These are phyloP conservation scores for Leptographium radiaticola DNA, from an alignment of 2,329 filamentous ascomycete genomes.

Conservation along the genomic window DNA sequence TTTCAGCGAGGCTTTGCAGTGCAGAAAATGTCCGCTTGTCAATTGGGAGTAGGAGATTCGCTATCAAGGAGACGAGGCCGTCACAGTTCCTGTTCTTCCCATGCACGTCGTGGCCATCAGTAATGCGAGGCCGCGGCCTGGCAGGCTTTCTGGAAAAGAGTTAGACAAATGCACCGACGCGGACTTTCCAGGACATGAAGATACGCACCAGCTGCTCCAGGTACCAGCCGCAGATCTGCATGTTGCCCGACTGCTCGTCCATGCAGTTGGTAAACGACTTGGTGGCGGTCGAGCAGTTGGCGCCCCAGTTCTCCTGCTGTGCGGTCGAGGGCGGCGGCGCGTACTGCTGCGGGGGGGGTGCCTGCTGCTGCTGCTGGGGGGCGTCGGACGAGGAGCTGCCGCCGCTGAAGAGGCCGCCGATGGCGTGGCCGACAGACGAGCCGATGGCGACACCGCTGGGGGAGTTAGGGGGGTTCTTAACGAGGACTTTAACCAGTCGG, in stretches of 20 bases:
- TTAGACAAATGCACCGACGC: neutral
- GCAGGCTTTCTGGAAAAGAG: constrained; percentile 53
- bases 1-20: neutral
- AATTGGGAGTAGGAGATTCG: neutral
- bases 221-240: constrained; percentile 97
- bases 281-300: constrained; percentile 67
- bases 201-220: constrained; percentile 64
- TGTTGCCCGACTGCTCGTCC: constrained; percentile 86
- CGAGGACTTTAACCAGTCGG: no score
- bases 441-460: constrained; percentile 88
- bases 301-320: constrained; percentile 41
- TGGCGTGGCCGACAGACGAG: constrained; percentile 87
- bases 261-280: constrained; percentile 88
- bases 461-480: neutral
- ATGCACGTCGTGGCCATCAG: constrained; percentile 24
- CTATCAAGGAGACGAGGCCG: neutral
- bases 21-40: neutral
- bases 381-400: constrained; percentile 53
- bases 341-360: constrained; percentile 33
- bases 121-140: constrained; percentile 64
- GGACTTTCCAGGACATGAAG: constrained; percentile 17
- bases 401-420: constrained; percentile 78
- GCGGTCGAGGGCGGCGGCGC: constrained; percentile 9
- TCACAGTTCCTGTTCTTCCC: neutral
- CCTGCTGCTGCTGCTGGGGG: constrained; percentile 32